Evolutionary conservation across 768 basidiomycete genomes (phyloP).

Genomic region (Cantharellus anzutake): DNA sequence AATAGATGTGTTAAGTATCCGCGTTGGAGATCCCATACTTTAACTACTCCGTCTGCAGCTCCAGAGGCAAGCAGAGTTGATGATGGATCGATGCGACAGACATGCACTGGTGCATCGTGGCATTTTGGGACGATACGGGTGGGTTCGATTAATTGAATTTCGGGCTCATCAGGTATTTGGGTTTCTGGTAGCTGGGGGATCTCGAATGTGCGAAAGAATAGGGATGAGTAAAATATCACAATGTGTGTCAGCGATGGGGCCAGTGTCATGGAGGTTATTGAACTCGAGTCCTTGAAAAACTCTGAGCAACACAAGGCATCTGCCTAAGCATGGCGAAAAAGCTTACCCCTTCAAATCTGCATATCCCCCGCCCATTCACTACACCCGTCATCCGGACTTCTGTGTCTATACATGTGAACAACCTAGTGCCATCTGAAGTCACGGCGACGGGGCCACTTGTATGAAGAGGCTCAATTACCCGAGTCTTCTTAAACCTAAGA

Average conservation of each 20-base stretch:
- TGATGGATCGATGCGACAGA: slow-evolving; percentile 66
- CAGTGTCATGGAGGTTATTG: slow-evolving; percentile 68
- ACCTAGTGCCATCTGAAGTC: slow-evolving; percentile 53
- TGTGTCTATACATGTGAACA: slow-evolving; percentile 78
- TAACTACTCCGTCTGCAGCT: slow-evolving; percentile 88
- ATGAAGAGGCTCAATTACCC: slow-evolving; percentile 61
- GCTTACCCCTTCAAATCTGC: slow-evolving; percentile 69
- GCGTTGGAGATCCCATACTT: slow-evolving; percentile 81
- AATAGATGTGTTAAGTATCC: slow-evolving; percentile 89
- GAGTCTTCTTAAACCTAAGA: slow-evolving; percentile 53
- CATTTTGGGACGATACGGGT: slow-evolving; percentile 61
- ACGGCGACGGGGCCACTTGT: slow-evolving; percentile 76
- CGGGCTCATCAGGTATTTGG: slow-evolving; percentile 14
- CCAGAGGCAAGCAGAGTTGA: slow-evolving; percentile 88
- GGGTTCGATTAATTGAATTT: slow-evolving; percentile 39
- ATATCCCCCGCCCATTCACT: slow-evolving; percentile 51
- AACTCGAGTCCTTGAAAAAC: slow-evolving; percentile 49
- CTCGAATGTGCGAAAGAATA: slow-evolving; percentile 68
- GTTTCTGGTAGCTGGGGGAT: slow-evolving; percentile 27
- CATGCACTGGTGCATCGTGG: slow-evolving; percentile 87
- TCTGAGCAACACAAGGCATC: not conserved
- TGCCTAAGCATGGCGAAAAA: slow-evolving; percentile 1
- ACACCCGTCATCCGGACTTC: slow-evolving; percentile 71
- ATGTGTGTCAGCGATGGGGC: slow-evolving; percentile 59
- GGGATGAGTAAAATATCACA: slow-evolving; percentile 60